phyloP scores from a whole-genome alignment of 495 filamentous ascomycete genomes.

The Hyaloscypha hepaticicola region DNA sequence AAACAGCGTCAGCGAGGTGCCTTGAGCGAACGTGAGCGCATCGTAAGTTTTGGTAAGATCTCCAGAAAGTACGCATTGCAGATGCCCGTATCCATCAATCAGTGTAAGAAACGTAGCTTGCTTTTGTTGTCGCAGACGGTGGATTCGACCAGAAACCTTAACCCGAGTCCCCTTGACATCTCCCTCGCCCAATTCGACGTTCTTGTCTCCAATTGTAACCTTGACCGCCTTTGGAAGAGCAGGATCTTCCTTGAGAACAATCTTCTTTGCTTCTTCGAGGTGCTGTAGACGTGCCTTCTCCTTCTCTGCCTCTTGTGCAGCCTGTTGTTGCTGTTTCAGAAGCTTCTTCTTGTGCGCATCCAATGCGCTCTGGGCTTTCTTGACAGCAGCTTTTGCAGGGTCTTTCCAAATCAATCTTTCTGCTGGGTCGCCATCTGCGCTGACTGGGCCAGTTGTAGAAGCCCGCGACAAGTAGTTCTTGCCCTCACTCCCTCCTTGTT shows the following conservation, averaged over 20 bases:
- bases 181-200: constrained; percentile 64
- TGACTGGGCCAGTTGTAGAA: constrained; percentile 63
- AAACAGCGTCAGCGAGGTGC: constrained; percentile 82
- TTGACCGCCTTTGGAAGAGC: constrained; percentile 75
- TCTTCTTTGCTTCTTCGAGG: constrained; percentile 81
- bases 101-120: constrained; percentile 85
- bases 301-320: constrained; percentile 70
- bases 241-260: constrained; percentile 76
- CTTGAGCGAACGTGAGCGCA: constrained; percentile 81
- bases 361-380: constrained; percentile 73
- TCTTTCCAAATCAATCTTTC: constrained; percentile 69
- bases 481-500: constrained; percentile 59
- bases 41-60: constrained; percentile 90
- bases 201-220: constrained; percentile 70
- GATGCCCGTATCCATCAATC: constrained; percentile 81
- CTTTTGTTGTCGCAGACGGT: constrained; percentile 82
- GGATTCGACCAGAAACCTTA: constrained; percentile 80
- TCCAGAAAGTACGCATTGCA: constrained; percentile 87
- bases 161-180: constrained; percentile 71
- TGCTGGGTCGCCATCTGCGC: constrained; percentile 55
- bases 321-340: constrained; percentile 64
- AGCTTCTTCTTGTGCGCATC: constrained; percentile 77
- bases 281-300: constrained; percentile 60
- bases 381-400: constrained; percentile 76
- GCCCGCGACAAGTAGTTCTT: constrained; percentile 66